Conservation (phyloP, 2,329 filamentous ascomycete species). For the Rutstroemia sydowiana region DNA sequence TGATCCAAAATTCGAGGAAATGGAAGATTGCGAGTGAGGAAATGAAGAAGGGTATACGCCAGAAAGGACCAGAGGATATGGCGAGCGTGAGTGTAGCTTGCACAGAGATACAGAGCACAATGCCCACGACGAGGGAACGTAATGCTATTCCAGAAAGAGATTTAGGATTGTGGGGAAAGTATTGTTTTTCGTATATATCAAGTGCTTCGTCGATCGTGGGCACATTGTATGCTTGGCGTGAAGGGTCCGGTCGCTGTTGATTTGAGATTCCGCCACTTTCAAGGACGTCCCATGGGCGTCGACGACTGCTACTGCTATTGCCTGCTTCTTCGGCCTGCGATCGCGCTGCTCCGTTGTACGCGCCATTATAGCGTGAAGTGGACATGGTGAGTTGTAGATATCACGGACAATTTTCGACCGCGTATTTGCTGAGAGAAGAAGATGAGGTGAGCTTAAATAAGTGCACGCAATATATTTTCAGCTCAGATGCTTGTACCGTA, state of each 20-base stretch:
- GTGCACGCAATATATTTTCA: no score
- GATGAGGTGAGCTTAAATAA: no score
- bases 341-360: not conserved
- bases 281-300: constrained; percentile 8
- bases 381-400: not conserved
- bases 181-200: constrained; percentile 24
- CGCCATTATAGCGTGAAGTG: not conserved
- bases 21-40: constrained; percentile 72
- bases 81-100: constrained; percentile 20
- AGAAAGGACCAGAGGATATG: constrained; percentile 33
- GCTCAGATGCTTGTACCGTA: not conserved
- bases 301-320: not conserved
- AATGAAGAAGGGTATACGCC: constrained; percentile 61
- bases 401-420: no score
- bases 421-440: no score
- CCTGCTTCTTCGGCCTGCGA: not conserved
- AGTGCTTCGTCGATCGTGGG: constrained; percentile 20
- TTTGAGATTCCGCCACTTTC: constrained; percentile 12
- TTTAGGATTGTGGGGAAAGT: constrained; percentile 22
- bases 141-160: constrained; percentile 33
- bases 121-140: constrained; percentile 31
- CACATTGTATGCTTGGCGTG: constrained; percentile 4
- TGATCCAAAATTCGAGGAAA: constrained; percentile 93
- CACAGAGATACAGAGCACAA: constrained; percentile 18
- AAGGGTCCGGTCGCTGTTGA: not conserved